phyloP scores from a whole-genome alignment of 768 basidiomycete genomes.

The Xerocomus brunneocitrinus region DNA sequence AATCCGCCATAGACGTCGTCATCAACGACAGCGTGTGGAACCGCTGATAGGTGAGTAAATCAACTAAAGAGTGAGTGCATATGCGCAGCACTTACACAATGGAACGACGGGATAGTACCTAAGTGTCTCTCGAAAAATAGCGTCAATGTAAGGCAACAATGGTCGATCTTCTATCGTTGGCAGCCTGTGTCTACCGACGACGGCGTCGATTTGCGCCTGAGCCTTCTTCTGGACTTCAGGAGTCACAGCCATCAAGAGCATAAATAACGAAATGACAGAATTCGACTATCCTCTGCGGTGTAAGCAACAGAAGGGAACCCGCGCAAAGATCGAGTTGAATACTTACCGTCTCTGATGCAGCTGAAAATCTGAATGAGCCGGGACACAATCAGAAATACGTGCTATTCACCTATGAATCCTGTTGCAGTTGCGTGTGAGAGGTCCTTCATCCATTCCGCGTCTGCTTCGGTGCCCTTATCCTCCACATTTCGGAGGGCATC shows the following conservation, averaged over 20 bases:
- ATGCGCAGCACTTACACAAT: constrained; percentile 6
- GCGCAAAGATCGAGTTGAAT: not conserved
- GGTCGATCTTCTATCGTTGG: constrained; percentile 16
- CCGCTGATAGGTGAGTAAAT: constrained; percentile 8
- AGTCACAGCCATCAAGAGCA: constrained; percentile 17
- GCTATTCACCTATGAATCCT: constrained; percentile 13
- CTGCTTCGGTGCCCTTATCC: constrained; percentile 1
- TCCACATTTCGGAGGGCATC: constrained; percentile 14
- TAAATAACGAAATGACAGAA: constrained; percentile 21
- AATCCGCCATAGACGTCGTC: constrained; percentile 46
- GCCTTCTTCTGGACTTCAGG: constrained; percentile 18
- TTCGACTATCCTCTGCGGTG: constrained; percentile 11
- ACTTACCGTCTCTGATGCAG: constrained; percentile 20
- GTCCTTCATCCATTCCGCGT: constrained; percentile 8
- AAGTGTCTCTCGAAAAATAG: constrained; percentile 17
- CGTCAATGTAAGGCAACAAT: constrained; percentile 19
- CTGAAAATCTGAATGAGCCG: constrained; percentile 8
- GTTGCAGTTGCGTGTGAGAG: constrained; percentile 23
- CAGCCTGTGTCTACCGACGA: constrained; percentile 11
- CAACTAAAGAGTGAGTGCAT: not conserved
- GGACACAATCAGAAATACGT: not conserved
- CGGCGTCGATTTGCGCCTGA: constrained; percentile 20
- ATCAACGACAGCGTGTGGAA: constrained; percentile 32
- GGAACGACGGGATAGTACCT: constrained; percentile 14
- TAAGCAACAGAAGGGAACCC: not conserved